phyloP scores from a whole-genome alignment of 2,329 filamentous ascomycete species.

The Microcera coccophila region DNA sequence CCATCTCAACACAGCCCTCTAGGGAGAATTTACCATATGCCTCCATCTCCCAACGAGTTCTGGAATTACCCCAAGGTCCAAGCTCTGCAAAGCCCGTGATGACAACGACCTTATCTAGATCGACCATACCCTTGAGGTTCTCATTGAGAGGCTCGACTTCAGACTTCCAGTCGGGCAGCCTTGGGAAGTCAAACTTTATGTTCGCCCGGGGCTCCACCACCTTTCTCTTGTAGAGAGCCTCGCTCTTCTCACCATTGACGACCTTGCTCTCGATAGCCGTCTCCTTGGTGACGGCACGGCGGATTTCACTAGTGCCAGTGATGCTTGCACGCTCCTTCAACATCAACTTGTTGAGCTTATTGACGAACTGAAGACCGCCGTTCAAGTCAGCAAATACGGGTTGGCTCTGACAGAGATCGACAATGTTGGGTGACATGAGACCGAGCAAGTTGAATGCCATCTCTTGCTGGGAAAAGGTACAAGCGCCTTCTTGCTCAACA shows the following conservation, averaged over 20 bases:
- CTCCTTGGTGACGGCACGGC: constrained; percentile 91
- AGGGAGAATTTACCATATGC: constrained; percentile 94
- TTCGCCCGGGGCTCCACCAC: constrained; percentile 91
- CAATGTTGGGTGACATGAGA: constrained; percentile 89
- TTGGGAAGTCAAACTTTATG: constrained; percentile 95
- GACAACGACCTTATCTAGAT: constrained; percentile 95
- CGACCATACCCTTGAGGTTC: constrained; percentile 93
- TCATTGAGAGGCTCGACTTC: constrained; percentile 86
- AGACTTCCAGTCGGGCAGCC: constrained; percentile 83
- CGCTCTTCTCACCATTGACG: constrained; percentile 88
- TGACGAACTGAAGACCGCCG: constrained; percentile 95
- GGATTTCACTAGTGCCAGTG: constrained; percentile 90
- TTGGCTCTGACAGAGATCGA: constrained; percentile 91
- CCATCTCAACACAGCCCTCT: constrained; percentile 98
- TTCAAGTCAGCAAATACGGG: constrained; percentile 97
- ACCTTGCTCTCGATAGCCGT: constrained; percentile 95
- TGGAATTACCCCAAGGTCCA: constrained; percentile 96
- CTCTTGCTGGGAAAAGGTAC: constrained; percentile 97
- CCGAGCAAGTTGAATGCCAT: constrained; percentile 99
- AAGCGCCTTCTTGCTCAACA: constrained; percentile 92
- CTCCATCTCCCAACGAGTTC: constrained; percentile 99
- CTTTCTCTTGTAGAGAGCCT: constrained; percentile 92
- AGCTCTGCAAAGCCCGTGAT: constrained; percentile 95
- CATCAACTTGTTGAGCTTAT: constrained; percentile 92
- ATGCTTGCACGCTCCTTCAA: constrained; percentile 89